Base-by-base conservation (phyloP, 2,329 filamentous ascomycete species). In the Claviceps maximensis region DNA sequence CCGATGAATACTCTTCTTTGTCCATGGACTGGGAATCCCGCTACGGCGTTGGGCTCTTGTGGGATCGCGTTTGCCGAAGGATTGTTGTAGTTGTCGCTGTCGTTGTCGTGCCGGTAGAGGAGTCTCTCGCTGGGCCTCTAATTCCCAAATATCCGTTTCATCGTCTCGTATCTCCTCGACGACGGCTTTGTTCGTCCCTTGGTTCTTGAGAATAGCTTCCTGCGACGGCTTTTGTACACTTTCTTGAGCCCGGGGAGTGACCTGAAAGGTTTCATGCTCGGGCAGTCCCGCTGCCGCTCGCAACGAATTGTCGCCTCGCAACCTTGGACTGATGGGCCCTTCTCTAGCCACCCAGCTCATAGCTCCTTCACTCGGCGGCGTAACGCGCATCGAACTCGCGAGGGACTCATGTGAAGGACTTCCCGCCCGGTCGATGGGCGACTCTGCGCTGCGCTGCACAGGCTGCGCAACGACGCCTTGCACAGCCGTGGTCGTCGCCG, bases 131-230 rank as follows among this genome's bases (percentile, higher is more conserved):
- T 73, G 69, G 12, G 78, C 78, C 60, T 82, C 79, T 25, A 80
- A 60, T 33, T 76, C 78, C 78, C 78, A 82, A 12, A 82, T 70
- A 57, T 82, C 68, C 12, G 73, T 74, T 3, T 72, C 71, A n/a
- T 74, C 73, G 27, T 69, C 69, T 27, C 47, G 51, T 12, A 53
- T 57, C 13, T 58, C 61, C 48, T 60, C 47, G 8, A 59, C 55
- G 2, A 58, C 55, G 2, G 57, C 54, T 2, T 56, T 58, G 15
- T 42, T 15, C 15, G 36, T 38, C 29, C 45, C 38, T 15, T 48
- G 42, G 4, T 21, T n/a, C 40, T 41, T 41, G 23, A 42, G 44
- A n/a, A 19, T 38, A 12, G 48, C 25, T 23, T 51, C 19, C 21
- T 17, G 48, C 46, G 33, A 17, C 56, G 53, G 56, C 15, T 61